Evolutionary conservation across 768 basidiomycete genomes (phyloP).

Genomic region (Pisolithus marmoratus): DNA sequence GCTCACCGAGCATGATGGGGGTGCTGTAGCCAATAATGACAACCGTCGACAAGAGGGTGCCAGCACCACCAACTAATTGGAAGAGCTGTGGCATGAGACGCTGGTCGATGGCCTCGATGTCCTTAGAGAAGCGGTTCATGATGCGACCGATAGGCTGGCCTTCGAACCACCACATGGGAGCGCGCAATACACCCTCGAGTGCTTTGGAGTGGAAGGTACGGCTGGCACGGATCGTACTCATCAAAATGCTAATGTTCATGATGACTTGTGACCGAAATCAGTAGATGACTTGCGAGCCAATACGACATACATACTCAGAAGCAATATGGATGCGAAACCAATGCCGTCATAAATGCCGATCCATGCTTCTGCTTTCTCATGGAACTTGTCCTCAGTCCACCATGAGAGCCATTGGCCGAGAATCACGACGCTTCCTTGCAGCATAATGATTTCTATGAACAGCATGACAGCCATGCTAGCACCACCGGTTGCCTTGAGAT

Average conservation of each 20-base stretch:
- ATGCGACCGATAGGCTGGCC: conserved; percentile 38
- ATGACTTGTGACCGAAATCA: conserved; percentile 11
- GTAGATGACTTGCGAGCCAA: neutral
- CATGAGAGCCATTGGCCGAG: conserved; percentile 27
- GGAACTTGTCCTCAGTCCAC: conserved; percentile 22
- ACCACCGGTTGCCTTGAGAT: conserved; percentile 27
- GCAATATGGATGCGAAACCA: conserved; percentile 12
- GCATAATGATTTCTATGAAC: conserved; percentile 13
- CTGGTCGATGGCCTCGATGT: conserved; percentile 36
- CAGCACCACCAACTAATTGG: conserved; percentile 19
- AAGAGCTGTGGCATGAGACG: conserved; percentile 28
- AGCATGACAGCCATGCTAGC: conserved; percentile 13
- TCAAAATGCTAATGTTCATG: conserved; percentile 19
- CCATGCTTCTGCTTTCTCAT: conserved; percentile 20
- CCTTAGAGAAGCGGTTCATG: conserved; percentile 43
- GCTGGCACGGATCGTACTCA: conserved; percentile 23
- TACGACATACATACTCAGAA: conserved; percentile 11
- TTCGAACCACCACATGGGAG: conserved; percentile 27
- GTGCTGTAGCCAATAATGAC: conserved; percentile 19
- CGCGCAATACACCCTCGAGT: conserved; percentile 17
- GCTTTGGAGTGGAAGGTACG: conserved; percentile 20
- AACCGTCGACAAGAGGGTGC: conserved; percentile 18
- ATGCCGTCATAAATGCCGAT: conserved; percentile 27
- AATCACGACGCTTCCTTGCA: conserved; percentile 20
- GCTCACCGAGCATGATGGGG: conserved; percentile 32